phyloP scores from a whole-genome alignment of 441 rosid species.

The Arabidopsis hybrid region DNA sequence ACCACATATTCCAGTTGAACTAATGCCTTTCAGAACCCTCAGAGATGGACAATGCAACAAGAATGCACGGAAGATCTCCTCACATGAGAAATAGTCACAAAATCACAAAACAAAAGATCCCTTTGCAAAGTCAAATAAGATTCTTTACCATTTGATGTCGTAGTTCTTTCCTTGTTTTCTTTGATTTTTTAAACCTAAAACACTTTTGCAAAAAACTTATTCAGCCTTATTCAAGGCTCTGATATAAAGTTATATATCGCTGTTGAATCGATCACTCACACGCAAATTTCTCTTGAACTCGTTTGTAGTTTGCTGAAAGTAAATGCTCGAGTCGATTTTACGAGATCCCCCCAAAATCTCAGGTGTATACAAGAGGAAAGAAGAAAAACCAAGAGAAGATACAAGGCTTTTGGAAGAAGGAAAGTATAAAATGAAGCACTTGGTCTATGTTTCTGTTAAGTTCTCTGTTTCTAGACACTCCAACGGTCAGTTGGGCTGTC shows the following conservation, averaged over 20 bases:
- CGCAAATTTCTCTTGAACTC: too few relatives aligned
- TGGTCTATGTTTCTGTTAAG: not conserved
- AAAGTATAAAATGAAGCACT: not conserved
- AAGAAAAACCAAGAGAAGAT: too few relatives aligned
- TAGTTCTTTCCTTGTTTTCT: not conserved
- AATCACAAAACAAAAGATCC: not conserved
- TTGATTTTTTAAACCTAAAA: not conserved
- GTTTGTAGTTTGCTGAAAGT: too few relatives aligned
- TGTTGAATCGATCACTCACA: too few relatives aligned
- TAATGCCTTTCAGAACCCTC: not conserved
- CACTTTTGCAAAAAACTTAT: too few relatives aligned
- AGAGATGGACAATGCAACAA: not conserved
- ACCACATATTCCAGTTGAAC: not conserved
- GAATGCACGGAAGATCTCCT: not conserved
- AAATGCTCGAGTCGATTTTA: too few relatives aligned
- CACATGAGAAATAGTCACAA: not conserved
- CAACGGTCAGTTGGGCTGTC: not conserved
- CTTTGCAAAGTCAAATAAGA: not conserved
- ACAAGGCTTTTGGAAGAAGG: too few relatives aligned
- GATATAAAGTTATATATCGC: too few relatives aligned
- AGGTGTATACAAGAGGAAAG: too few relatives aligned
- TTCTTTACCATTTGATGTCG: too few relatives aligned
- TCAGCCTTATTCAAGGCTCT: too few relatives aligned
- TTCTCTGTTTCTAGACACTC: not conserved
- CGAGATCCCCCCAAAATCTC: too few relatives aligned